phyloP scores from a whole-genome alignment of 805 yeast genomes.

The Teunomyces gatunensis region DNA sequence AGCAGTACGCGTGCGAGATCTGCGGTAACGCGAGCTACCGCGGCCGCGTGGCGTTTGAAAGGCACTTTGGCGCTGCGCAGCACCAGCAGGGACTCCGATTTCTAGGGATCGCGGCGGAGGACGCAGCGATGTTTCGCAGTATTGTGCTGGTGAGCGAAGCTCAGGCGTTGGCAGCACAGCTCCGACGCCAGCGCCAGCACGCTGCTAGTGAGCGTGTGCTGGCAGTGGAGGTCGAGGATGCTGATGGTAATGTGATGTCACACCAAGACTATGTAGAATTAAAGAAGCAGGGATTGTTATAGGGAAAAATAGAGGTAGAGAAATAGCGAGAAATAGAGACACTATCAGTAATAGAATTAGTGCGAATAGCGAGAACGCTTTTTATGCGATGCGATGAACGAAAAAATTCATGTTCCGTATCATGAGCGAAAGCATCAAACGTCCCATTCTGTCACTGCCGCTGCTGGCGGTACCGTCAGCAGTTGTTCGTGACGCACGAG shows the following conservation, averaged over 20 bases:
- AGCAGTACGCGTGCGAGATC: conserved; percentile 74
- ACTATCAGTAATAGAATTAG: no score
- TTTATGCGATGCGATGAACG: no score
- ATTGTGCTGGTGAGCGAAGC: conserved; percentile 72
- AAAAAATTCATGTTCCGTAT: not conserved
- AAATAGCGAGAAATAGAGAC: not conserved
- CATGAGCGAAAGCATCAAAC: conserved; percentile 1
- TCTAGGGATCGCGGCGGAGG: conserved; percentile 63
- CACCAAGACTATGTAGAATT: conserved; percentile 79
- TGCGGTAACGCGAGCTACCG: conserved; percentile 74
- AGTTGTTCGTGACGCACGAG: conserved; percentile 37
- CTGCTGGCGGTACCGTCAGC: not conserved
- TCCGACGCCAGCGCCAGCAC: conserved; percentile 50
- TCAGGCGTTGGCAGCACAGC: conserved; percentile 38
- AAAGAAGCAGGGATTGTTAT: conserved; percentile 82
- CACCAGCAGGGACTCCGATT: conserved; percentile 74
- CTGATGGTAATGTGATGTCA: conserved; percentile 89
- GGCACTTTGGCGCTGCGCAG: conserved; percentile 69
- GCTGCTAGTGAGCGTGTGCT: conserved; percentile 47
- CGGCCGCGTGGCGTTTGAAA: conserved; percentile 70
- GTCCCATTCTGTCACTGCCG: conserved; percentile 1
- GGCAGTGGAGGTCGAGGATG: conserved; percentile 83
- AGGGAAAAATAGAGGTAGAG: conserved; percentile 7
- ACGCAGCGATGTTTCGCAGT: conserved; percentile 51
- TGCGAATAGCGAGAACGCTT: no score